These are phyloP conservation scores for Monosporozyma aquatica DNA, from an alignment of 805 yeast species.

Conservation along the genomic window DNA sequence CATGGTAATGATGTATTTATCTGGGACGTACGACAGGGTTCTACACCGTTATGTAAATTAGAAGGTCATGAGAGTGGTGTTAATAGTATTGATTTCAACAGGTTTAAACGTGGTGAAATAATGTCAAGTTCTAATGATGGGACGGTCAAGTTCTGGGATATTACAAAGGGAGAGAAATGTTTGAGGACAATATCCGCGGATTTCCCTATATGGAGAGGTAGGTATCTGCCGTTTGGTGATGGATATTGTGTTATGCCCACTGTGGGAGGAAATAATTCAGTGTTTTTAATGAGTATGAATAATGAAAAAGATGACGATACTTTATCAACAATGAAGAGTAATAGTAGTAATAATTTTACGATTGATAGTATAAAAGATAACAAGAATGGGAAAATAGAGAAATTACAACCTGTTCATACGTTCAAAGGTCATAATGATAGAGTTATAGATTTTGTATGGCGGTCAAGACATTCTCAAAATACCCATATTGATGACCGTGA, in stretches of 20 bases:
- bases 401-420: conserved; percentile 43
- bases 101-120: conserved; percentile 47
- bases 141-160: conserved; percentile 77
- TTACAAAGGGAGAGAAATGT: conserved; percentile 39
- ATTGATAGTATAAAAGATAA: not conserved
- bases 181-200: conserved; percentile 54
- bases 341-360: conserved; percentile 5
- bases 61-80: conserved; percentile 78
- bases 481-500: conserved; percentile 57
- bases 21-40: conserved; percentile 86
- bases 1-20: conserved; percentile 74
- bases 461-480: conserved; percentile 47
- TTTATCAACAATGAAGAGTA: not conserved
- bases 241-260: conserved; percentile 87
- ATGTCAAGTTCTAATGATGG: conserved; percentile 83
- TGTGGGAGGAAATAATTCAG: conserved; percentile 63
- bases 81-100: conserved; percentile 79
- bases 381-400: conserved; percentile 22
- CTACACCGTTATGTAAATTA: conserved; percentile 58
- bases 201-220: conserved; percentile 83
- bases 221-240: conserved; percentile 81
- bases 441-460: conserved; percentile 83
- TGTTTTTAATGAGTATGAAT: conserved; percentile 29
- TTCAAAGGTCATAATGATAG: conserved; percentile 81
- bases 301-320: conserved; percentile 7